Percentiles rank a stretch among this genome's conserved stretches.
Conservation (phyloP, 192 early-diverging fungal genomes). For the Umbelopsis ramanniana region DNA sequence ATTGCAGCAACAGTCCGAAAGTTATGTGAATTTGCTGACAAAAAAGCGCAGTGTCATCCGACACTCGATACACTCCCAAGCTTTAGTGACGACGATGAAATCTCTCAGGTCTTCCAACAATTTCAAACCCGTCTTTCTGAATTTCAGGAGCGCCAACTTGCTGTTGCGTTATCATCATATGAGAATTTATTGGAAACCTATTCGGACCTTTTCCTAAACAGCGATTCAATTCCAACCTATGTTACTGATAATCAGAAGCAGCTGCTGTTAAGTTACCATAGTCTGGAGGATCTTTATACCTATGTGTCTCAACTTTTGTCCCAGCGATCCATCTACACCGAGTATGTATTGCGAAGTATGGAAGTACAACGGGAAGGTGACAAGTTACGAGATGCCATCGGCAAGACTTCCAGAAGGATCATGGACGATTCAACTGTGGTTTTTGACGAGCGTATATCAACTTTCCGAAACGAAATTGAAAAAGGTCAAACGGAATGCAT, state of each 20-base stretch:
- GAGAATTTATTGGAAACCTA: conserved; percentile 32
- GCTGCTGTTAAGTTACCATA: conserved; percentile 22
- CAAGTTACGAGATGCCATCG: conserved; percentile 30
- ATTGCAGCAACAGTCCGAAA: conserved; percentile 34
- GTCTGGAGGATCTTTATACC: conserved; percentile 9
- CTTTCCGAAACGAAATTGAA: conserved; percentile 21
- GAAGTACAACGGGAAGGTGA: conserved; percentile 38
- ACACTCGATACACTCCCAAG: conserved; percentile 26
- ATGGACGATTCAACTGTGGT: conserved; percentile 29
- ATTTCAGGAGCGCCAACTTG: conserved; percentile 33
- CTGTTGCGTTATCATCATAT: conserved; percentile 14
- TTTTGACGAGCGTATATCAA: conserved; percentile 19
- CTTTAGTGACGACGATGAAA: conserved; percentile 31
- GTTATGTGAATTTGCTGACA: conserved; percentile 40
- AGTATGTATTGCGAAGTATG: conserved; percentile 32
- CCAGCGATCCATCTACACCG: conserved; percentile 35
- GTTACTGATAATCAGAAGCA: conserved; percentile 28
- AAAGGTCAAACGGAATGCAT: conserved; percentile 29
- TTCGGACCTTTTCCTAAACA: conserved; percentile 6
- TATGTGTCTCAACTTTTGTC: conserved; percentile 33
- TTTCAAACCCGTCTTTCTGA: conserved; percentile 31
- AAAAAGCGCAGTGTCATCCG: conserved; percentile 35
- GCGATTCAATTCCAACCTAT: conserved; percentile 17
- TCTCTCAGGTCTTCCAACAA: conserved; percentile 23
- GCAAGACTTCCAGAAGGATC: conserved; percentile 28